phyloP scores from a whole-genome alignment of 495 filamentous ascomycete genomes.

The Podospora conica region DNA sequence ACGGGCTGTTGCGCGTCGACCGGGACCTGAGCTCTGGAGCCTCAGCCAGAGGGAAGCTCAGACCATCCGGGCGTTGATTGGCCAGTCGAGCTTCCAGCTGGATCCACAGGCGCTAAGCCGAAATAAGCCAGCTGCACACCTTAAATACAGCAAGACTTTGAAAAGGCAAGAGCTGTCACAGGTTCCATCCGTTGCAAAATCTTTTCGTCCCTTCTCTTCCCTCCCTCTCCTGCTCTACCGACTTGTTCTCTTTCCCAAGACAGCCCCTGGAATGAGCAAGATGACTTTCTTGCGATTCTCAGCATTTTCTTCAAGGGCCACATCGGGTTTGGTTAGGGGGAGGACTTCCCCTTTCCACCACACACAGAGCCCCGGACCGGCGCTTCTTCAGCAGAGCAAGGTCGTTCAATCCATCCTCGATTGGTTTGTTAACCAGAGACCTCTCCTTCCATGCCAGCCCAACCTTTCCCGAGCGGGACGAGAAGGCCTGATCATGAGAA shows the following conservation, averaged over 20 bases:
- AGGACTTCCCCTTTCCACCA: neutral
- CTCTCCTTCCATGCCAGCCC: neutral
- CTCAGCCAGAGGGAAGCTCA: constrained; percentile 22
- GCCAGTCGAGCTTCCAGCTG: neutral
- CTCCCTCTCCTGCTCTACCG: neutral
- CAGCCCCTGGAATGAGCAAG: neutral
- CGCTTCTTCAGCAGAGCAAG: neutral
- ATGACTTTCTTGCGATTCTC: neutral
- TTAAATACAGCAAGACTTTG: constrained; percentile 1
- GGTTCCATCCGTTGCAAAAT: neutral
- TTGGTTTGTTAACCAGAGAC: neutral
- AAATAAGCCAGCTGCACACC: neutral
- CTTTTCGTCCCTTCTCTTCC: neutral
- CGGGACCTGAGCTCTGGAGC: constrained; percentile 11
- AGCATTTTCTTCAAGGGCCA: neutral
- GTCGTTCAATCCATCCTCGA: neutral
- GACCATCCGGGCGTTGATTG: constrained; percentile 22
- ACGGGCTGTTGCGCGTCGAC: constrained; percentile 33
- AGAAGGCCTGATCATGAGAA: neutral
- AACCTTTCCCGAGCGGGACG: too few relatives aligned
- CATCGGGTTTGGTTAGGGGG: too few relatives aligned
- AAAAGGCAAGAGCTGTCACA: neutral
- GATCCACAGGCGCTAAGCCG: neutral
- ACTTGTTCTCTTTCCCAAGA: neutral
- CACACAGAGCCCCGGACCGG: neutral